Base-by-base conservation (phyloP, 805 yeast genomes). In the Limtongia smithiae region DNA sequence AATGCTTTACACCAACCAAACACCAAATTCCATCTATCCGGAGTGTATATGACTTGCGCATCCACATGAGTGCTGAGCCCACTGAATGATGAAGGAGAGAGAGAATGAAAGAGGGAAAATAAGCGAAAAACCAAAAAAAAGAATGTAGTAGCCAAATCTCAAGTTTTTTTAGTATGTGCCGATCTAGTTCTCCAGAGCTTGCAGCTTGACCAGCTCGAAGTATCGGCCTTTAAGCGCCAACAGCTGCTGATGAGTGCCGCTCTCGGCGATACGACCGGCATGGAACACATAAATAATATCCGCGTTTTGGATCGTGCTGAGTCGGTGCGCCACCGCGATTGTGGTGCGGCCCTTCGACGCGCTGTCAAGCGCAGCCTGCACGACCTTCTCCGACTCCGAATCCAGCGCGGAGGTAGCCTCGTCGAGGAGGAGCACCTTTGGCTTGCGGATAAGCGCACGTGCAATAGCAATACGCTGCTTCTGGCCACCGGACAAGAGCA, bases 291-390 rank as follows among this genome's bases (percentile, higher is more conserved):
- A 72, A 22, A 83, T 79, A 44, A 68, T 68, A 41, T 75, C 70
- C 0, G 88, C 76, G 48, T 73, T 71, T 39, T 70, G 65, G 51
- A 81, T 80, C 0, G 85, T 79, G 57, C 77, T 77, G 67, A 84
- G 71, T 60, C 91, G 70, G 65, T 83, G 91, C 8, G 90, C 90
- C 67, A 83, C 82, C 61, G 89, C 83, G 55, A 83, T 68, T 36
- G 84, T 80, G 1, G 90, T 83, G 59, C 89, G 80, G 25, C 78
- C 70, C n/a, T 67, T 47, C 53, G 85, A 83, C 57, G 83, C 86
- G 6, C 65, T 68, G 8, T 71, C 70, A 49, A 80, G 80, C 4
- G 88, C 83, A 7, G 68, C 57, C 65, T 83, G 90, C 48, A 83
- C 82, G 62, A 76, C 76, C 9, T 79, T 68, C 65, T 83, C 91